Base-by-base conservation (phyloP, 371 early-diverging fungal species). In the Mucor saturninus region DNA sequence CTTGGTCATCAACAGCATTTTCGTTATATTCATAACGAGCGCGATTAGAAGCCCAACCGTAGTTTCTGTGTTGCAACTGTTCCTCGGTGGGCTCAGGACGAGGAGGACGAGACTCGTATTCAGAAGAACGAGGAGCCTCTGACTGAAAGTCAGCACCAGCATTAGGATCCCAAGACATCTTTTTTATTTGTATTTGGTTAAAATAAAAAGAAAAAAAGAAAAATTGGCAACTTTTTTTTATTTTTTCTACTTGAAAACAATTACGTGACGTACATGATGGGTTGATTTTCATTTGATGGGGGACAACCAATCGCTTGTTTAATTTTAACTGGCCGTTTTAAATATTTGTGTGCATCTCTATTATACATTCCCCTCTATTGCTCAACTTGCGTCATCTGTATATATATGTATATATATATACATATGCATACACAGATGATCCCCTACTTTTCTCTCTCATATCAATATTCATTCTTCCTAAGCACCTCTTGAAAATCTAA, bases 21-120 rank as follows among this genome's bases (percentile, higher is more conserved):
- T 81, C 79, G 37, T 81, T 79, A 61, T 74, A 85, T 60, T 85
- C 85, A 42, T 85, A 83, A 65, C 85, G 74, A 48, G 73, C 66
- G 42, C 80, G 74, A 54, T 73, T 77, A 49, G 85, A 79, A 14
- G 85, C 83, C 85, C 85, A 85, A 43, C 77, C 74, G 55, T 75
- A 81, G 28, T 59, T 53, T 55, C 80, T 74, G 54, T 65, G 62
- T 32, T 60, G 61, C 2, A 57, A 28, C 61, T 66, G 68, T 37
- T 68, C 68, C 55, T 68, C 65, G 57, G 60, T 57, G 6, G 57
- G 54, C 45, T 69, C 71, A 51, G 72, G 65, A 45, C 59, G 61
- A 48, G 65, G 67, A 39, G 65, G 51, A n/a, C 62, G 69, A 14
- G 37, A 45, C 30, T 39, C 15, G 11, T 11, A 37, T 38, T 46